These are phyloP conservation scores for Andrographis paniculata DNA, from an alignment of 305 asterid genomes.

Conservation along the genomic window DNA sequence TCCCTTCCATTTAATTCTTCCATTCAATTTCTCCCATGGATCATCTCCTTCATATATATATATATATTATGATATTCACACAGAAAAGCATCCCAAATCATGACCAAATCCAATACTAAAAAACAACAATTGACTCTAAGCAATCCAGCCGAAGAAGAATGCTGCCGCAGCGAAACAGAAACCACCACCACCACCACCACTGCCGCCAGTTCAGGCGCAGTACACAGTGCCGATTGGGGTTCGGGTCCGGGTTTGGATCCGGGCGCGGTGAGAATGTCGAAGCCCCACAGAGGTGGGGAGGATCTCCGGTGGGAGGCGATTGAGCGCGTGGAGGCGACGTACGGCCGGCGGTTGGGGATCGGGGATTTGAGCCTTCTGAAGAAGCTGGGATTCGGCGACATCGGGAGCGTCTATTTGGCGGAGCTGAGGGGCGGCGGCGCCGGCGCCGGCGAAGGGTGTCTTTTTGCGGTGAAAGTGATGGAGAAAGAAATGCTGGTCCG, in stretches of 20 bases:
- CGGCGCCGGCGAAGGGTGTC: slow-evolving; percentile 59
- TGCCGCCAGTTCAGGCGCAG: neutral
- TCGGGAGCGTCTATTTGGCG: slow-evolving; percentile 89
- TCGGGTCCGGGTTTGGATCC: too few species aligned
- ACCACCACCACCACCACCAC: too few species aligned
- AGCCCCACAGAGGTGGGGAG: slow-evolving; percentile 84
- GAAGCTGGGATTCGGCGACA: slow-evolving; percentile 92
- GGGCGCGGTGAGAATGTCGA: slow-evolving; percentile 30
- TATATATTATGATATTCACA: too few species aligned
- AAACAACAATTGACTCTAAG: too few species aligned
- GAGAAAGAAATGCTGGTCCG: slow-evolving; percentile 83
- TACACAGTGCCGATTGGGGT: too few species aligned
- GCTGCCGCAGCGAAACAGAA: too few species aligned
- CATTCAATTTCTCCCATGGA: too few species aligned
- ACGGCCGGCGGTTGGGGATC: slow-evolving; percentile 69
- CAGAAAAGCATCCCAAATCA: too few species aligned
- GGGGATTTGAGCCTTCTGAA: slow-evolving; percentile 86
- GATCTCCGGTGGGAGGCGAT: slow-evolving; percentile 83
- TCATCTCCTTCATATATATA: too few species aligned
- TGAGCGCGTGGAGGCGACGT: slow-evolving; percentile 41
- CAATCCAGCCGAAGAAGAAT: too few species aligned
- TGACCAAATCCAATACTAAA: too few species aligned
- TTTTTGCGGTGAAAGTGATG: slow-evolving; percentile 93
- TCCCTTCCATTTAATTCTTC: too few species aligned
- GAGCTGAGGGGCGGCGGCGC: slow-evolving; percentile 86